Percentiles rank a stretch among this genome's conserved stretches.
Evolutionary conservation across 2,329 filamentous ascomycete genomes (phyloP).

Genomic region (Cadophora gregata): DNA sequence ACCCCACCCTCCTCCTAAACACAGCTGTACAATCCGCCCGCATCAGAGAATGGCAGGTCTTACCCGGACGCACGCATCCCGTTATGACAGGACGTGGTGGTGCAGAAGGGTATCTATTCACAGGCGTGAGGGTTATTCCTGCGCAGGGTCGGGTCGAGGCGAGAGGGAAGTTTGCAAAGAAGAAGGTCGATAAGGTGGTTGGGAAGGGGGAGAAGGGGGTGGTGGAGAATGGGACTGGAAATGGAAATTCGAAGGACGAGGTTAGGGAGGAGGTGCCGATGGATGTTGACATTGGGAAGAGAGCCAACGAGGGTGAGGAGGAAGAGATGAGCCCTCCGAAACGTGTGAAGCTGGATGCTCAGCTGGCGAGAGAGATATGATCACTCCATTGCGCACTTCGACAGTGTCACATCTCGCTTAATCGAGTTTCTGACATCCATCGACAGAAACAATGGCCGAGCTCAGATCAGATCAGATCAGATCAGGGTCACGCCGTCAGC

Average conservation of each 20-base stretch:
- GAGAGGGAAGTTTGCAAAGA: slow-evolving; percentile 68
- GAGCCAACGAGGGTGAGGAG: neutral
- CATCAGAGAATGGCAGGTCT: slow-evolving; percentile 83
- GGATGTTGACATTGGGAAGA: neutral
- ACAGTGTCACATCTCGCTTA: too few relatives aligned
- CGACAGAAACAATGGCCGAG: too few relatives aligned
- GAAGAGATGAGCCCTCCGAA: neutral
- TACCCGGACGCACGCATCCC: slow-evolving; percentile 91
- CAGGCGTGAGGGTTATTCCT: slow-evolving; percentile 80
- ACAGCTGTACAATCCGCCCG: slow-evolving; percentile 81
- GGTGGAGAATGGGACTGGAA: neutral
- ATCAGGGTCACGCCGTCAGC: too few relatives aligned
- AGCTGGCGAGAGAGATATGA: neutral
- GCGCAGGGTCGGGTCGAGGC: slow-evolving; percentile 81
- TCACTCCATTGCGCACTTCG: too few relatives aligned
- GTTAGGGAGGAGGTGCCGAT: neutral
- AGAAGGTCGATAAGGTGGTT: slow-evolving; percentile 28
- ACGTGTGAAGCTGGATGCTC: neutral
- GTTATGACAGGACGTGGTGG: slow-evolving; percentile 90
- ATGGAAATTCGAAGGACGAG: too few relatives aligned
- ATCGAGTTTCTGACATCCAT: too few relatives aligned
- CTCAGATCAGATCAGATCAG: too few relatives aligned
- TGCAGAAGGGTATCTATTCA: slow-evolving; percentile 89
- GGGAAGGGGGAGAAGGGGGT: slow-evolving; percentile 8
- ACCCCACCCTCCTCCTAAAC: slow-evolving; percentile 83